Conservation (phyloP, 306 rosid species). For the Castanea crenata region DNA sequence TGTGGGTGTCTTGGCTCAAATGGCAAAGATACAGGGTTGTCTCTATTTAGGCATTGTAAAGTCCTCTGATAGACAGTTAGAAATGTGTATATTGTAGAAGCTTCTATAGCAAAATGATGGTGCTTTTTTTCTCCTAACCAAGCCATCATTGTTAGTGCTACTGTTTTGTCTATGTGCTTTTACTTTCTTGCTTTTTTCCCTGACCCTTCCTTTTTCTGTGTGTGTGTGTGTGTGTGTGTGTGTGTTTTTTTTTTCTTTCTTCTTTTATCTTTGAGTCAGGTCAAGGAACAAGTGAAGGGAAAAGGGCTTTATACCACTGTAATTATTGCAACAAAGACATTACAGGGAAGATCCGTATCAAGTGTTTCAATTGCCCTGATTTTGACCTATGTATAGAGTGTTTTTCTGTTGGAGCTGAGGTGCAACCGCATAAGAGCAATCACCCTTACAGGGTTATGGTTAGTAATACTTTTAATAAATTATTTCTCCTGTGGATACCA, state of each 20-base stretch:
- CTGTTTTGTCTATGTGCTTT: background rate
- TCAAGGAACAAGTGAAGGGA: conserved; percentile 82
- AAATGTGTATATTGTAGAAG: background rate
- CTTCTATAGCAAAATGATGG: background rate
- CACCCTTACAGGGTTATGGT: conserved; percentile 96
- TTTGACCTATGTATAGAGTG: conserved; percentile 96
- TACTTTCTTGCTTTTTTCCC: too few relatives aligned
- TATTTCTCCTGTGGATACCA: background rate
- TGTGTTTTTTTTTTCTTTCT: background rate
- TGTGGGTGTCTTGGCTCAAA: too few relatives aligned
- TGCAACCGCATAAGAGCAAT: conserved; percentile 84
- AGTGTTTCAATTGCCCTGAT: conserved; percentile 91
- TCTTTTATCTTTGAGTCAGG: conserved; percentile 42
- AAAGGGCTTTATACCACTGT: conserved; percentile 89
- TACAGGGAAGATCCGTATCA: conserved; percentile 89
- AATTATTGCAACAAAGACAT: conserved; percentile 97
- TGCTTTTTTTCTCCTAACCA: background rate
- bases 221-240: background rate
- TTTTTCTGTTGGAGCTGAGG: conserved; percentile 94
- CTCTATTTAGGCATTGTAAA: too few relatives aligned
- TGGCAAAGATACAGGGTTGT: too few relatives aligned
- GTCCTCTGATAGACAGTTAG: too few relatives aligned
- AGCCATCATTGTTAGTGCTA: background rate
- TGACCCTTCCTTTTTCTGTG: background rate
- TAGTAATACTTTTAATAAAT: conserved; percentile 28